These are phyloP conservation scores for Lachancea dasiensis DNA, from an alignment of 805 yeast species.

Conservation along the genomic window DNA sequence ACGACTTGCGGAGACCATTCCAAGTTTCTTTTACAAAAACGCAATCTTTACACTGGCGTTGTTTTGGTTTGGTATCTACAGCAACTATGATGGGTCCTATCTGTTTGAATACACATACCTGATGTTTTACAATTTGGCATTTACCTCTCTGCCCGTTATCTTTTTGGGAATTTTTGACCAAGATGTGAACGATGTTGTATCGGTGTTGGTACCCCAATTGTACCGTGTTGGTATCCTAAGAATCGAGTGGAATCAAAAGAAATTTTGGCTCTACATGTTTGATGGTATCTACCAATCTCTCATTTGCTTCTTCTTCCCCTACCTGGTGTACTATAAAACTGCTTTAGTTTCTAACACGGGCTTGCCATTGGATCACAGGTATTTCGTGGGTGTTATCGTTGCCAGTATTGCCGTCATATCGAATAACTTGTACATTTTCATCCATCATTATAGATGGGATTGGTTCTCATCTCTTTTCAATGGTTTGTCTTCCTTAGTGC, in stretches of 20 bases:
- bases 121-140: conserved; percentile 78
- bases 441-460: conserved; percentile 78
- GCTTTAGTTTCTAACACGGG: conserved; percentile 48
- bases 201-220: conserved; percentile 67
- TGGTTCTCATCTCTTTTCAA: conserved; percentile 58
- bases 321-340: conserved; percentile 41
- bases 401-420: conserved; percentile 61
- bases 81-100: conserved; percentile 73
- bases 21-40: conserved; percentile 73
- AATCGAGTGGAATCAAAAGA: conserved; percentile 60
- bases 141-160: conserved; percentile 75
- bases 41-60: conserved; percentile 67
- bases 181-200: conserved; percentile 65
- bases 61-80: conserved; percentile 75
- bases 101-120: conserved; percentile 71
- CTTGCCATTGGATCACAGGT: conserved; percentile 61
- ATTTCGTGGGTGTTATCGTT: conserved; percentile 62
- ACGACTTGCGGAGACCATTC: conserved; percentile 77
- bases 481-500: conserved; percentile 50
- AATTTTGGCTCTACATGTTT: conserved; percentile 66
- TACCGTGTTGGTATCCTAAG: conserved; percentile 70
- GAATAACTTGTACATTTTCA: conserved; percentile 57
- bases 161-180: conserved; percentile 76
- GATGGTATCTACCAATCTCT: conserved; percentile 76
- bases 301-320: conserved; percentile 70